Conservation (phyloP, 2,329 filamentous ascomycete genomes). For the Sarocladiaceae sp. region DNA sequence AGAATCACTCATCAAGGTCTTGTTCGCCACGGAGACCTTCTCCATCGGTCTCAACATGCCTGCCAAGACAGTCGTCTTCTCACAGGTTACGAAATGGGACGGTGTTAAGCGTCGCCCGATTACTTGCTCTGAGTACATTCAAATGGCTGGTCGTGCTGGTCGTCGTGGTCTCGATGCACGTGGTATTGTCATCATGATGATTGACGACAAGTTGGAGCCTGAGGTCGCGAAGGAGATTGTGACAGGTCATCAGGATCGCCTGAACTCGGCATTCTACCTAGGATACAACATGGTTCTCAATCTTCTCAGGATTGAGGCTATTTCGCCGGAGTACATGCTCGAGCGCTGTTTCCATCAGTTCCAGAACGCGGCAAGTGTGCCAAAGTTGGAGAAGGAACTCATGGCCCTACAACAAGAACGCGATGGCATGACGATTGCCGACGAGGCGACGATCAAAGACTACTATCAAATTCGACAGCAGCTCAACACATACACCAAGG, state of each 20-base stretch:
- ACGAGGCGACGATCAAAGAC: slow-evolving; percentile 86
- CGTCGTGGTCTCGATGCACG: slow-evolving; percentile 96
- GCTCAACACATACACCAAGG: slow-evolving; percentile 75
- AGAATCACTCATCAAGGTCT: slow-evolving; percentile 93
- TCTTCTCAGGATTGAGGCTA: slow-evolving; percentile 94
- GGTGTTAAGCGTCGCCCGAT: slow-evolving; percentile 76
- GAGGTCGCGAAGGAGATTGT: slow-evolving; percentile 93
- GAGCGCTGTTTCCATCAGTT: slow-evolving; percentile 98
- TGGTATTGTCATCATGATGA: slow-evolving; percentile 99
- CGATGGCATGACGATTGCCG: slow-evolving; percentile 70
- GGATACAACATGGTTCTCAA: slow-evolving; percentile 46
- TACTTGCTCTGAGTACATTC: slow-evolving; percentile 93
- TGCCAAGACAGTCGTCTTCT: slow-evolving; percentile 98
- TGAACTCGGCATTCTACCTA: slow-evolving; percentile 96
- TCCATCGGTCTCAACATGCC: slow-evolving; percentile 99
- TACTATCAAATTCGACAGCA: slow-evolving; percentile 90
- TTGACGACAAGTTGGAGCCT: slow-evolving; percentile 93
- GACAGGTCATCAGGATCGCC: slow-evolving; percentile 90
- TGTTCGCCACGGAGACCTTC: slow-evolving; percentile 98
- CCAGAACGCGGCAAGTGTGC: slow-evolving; percentile 88
- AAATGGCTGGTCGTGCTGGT: slow-evolving; percentile 97
- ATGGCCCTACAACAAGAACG: slow-evolving; percentile 72
- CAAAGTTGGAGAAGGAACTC: slow-evolving; percentile 77
- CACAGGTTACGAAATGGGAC: slow-evolving; percentile 92
- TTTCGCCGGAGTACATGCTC: slow-evolving; percentile 98